Evolutionary conservation across 495 filamentous ascomycete species (phyloP).

Genomic region (Chlorociboria aeruginascens): DNA sequence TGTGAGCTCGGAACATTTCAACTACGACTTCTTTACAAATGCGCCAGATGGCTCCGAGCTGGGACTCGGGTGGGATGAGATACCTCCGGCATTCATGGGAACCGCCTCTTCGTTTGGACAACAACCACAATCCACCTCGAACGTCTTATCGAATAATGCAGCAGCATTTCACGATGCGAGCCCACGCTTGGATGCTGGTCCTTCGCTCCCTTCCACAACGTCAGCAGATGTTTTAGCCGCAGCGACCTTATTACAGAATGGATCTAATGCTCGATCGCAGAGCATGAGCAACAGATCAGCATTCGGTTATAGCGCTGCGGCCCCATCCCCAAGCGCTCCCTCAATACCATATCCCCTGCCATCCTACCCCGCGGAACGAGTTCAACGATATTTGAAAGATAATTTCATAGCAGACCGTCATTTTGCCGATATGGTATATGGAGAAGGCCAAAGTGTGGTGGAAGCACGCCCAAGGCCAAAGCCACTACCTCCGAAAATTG

Average conservation of each 20-base stretch:
- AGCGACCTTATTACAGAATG: slow-evolving; percentile 22
- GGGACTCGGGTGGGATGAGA: slow-evolving; percentile 41
- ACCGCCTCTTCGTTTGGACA: slow-evolving; percentile 50
- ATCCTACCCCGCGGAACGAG: too few species aligned
- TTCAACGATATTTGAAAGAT: background rate
- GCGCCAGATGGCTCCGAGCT: slow-evolving; percentile 31
- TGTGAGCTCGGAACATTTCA: slow-evolving; percentile 41
- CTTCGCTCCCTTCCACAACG: slow-evolving; percentile 16
- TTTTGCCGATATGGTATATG: slow-evolving; percentile 30
- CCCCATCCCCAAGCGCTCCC: too few species aligned
- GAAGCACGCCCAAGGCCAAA: slow-evolving; percentile 5
- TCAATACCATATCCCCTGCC: too few species aligned
- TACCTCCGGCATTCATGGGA: slow-evolving; percentile 48
- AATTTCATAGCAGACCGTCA: slow-evolving; percentile 16
- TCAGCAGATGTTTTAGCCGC: slow-evolving; percentile 36
- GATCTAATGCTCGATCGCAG: slow-evolving; percentile 13
- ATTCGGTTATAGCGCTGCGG: too few species aligned
- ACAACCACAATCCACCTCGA: slow-evolving; percentile 16
- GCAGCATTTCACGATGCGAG: slow-evolving; percentile 11
- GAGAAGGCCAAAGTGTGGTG: slow-evolving; percentile 1
- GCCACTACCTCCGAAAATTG: slow-evolving; percentile 12
- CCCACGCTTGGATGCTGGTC: slow-evolving; percentile 13
- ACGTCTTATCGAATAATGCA: slow-evolving; percentile 3
- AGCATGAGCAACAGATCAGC: background rate
- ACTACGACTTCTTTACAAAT: slow-evolving; percentile 32